Percentiles rank a stretch among this genome's conserved stretches.
Evolutionary conservation across 148 eudicot genomes (phyloP).

Genomic region (Persicaria tinctoria): DNA sequence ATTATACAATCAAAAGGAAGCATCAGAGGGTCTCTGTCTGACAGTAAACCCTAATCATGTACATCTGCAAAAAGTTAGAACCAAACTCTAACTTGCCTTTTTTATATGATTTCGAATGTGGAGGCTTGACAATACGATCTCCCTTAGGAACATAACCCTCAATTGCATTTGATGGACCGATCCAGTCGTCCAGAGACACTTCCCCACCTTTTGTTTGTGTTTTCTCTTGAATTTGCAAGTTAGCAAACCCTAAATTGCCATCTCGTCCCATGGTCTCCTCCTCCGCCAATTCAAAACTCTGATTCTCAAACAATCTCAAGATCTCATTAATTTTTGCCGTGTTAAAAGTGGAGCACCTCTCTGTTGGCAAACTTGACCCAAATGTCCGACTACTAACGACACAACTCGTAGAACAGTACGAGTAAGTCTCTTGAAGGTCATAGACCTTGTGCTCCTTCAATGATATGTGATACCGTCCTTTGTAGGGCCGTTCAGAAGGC

Average conservation of each 20-base stretch:
- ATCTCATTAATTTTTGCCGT: constrained; percentile 40
- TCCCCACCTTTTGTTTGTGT: constrained; percentile 34
- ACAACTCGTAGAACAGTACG: constrained; percentile 74
- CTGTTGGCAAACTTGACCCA: constrained; percentile 55
- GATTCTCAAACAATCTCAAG: constrained; percentile 43
- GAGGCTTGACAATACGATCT: constrained; percentile 27
- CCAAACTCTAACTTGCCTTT: constrained; percentile 31
- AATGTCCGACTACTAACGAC: constrained; percentile 61
- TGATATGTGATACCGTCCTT: constrained; percentile 72
- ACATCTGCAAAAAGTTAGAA: constrained; percentile 6
- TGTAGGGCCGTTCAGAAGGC: constrained; percentile 46
- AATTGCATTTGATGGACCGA: constrained; percentile 82
- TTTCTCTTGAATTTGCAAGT: constrained; percentile 69
- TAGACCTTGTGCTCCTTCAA: constrained; percentile 88
- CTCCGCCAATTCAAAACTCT: constrained; percentile 23
- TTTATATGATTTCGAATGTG: constrained; percentile 15
- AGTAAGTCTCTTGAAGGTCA: constrained; percentile 74
- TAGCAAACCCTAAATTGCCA: constrained; percentile 35
- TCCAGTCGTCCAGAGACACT: constrained; percentile 67
- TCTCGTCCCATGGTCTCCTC: constrained; percentile 31
- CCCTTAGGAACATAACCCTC: constrained; percentile 86
- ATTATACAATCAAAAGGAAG: not conserved
- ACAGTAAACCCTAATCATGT: not conserved
- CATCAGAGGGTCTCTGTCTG: not conserved
- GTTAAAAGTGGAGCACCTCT: constrained; percentile 47